Evolutionary conservation across 2,329 filamentous ascomycete species (phyloP).

Genomic region (Clonostachys sp.): DNA sequence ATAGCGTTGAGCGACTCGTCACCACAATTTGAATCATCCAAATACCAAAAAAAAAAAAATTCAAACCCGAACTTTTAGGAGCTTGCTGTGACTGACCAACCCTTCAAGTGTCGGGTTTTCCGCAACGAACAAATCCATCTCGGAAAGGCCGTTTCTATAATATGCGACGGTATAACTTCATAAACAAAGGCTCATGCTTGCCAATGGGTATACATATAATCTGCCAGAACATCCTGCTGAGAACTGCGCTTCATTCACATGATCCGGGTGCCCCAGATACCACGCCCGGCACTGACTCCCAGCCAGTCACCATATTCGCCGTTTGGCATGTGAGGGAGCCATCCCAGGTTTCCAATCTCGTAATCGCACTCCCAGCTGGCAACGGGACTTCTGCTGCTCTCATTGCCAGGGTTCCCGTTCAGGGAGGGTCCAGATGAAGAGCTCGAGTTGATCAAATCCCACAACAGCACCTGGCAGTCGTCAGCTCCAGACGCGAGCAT

Average conservation of each 20-base stretch:
- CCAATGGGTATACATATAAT: no score
- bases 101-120: no score
- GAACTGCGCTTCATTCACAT: neutral
- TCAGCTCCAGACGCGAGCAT: constrained; percentile 89
- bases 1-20: no score
- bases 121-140: no score
- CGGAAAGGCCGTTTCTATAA: no score
- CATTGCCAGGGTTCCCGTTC: constrained; percentile 42
- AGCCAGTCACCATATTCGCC: constrained; percentile 77
- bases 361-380: constrained; percentile 84
- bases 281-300: constrained; percentile 74
- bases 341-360: constrained; percentile 79
- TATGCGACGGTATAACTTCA: no score
- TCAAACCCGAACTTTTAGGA: no score
- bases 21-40: no score
- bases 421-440: constrained; percentile 18
- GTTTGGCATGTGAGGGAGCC: constrained; percentile 69
- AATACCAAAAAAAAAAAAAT: no score
- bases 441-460: constrained; percentile 76
- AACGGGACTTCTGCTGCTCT: constrained; percentile 62
- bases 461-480: constrained; percentile 85
- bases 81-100: no score
- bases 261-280: constrained; percentile 70
- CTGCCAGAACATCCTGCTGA: no score
- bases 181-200: no score